These are phyloP conservation scores for Cyphellophora europaea DNA, from an alignment of 2,329 filamentous ascomycete genomes.

Conservation along the genomic window DNA sequence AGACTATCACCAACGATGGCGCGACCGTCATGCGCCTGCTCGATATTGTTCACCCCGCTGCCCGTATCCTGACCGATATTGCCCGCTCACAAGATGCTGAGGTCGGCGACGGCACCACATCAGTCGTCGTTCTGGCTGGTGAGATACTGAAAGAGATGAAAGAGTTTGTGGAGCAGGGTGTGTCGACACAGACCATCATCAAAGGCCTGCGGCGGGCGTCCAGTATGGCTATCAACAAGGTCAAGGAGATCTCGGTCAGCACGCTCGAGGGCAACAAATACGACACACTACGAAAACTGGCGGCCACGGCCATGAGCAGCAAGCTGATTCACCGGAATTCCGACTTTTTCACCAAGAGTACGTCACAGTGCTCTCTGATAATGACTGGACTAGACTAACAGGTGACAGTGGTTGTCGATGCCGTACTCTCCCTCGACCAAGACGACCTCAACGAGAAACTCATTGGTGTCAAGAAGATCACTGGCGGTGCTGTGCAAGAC, in stretches of 20 bases:
- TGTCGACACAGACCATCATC: conserved; percentile 95
- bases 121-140: conserved; percentile 92
- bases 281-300: conserved; percentile 81
- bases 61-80: conserved; percentile 94
- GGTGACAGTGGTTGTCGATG: conserved; percentile 85
- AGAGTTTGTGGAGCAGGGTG: conserved; percentile 90
- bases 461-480: conserved; percentile 97
- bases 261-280: conserved; percentile 73
- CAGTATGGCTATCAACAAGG: conserved; percentile 91
- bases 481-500: conserved; percentile 89
- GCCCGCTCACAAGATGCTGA: conserved; percentile 98
- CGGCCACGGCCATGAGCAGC: conserved; percentile 96
- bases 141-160: conserved; percentile 96
- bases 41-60: conserved; percentile 96
- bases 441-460: conserved; percentile 95
- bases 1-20: conserved; percentile 98
- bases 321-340: conserved; percentile 98
- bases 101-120: conserved; percentile 96
- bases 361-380: conserved; percentile 22
- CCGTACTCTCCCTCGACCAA: conserved; percentile 89
- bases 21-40: conserved; percentile 99
- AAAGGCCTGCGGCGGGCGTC: conserved; percentile 87
- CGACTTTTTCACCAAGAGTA: conserved; percentile 94
- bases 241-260: conserved; percentile 91
- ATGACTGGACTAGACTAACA: conserved; percentile 6